Conservation (phyloP, 768 basidiomycete species). For the Porpolomopsis calyptriformis region DNA sequence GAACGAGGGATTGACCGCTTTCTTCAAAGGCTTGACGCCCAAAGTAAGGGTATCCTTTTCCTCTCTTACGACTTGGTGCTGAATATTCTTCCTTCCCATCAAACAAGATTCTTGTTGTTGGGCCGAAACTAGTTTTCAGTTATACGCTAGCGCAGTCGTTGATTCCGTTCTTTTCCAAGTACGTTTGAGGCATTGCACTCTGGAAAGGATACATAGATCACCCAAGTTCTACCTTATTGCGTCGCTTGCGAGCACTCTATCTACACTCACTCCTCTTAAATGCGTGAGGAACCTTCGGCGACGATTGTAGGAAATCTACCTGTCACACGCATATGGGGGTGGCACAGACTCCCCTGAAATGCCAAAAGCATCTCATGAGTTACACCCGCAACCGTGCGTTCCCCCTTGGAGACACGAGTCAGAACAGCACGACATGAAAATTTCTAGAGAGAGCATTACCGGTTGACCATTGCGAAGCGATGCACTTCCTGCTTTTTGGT, state of each 20-base stretch:
- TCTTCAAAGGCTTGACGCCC: conserved; percentile 96
- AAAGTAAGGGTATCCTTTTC: conserved; percentile 46
- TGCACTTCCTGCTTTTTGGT: conserved; percentile 55
- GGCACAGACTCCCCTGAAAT: too few relatives aligned
- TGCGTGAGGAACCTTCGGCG: too few relatives aligned
- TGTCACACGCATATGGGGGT: too few relatives aligned
- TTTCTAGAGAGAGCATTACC: conserved; percentile 29
- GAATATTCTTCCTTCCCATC: conserved; percentile 27
- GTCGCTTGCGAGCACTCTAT: too few relatives aligned
- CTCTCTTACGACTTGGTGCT: conserved; percentile 7
- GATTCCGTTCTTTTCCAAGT: conserved; percentile 85
- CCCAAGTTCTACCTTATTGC: too few relatives aligned
- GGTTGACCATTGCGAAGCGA: conserved; percentile 62
- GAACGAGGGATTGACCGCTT: conserved; percentile 72
- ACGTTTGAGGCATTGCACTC: conserved; percentile 40
- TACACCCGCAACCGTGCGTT: conserved; percentile 9
- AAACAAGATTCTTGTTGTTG: conserved; percentile 95
- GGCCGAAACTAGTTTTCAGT: conserved; percentile 96
- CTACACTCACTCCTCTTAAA: too few relatives aligned
- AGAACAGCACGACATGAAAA: not conserved
- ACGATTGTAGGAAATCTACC: too few relatives aligned
- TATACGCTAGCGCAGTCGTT: conserved; percentile 94
- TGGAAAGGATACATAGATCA: too few relatives aligned
- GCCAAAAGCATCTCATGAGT: too few relatives aligned
- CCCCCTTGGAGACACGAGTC: conserved; percentile 2